Percentiles rank a stretch among this genome's conserved stretches.
These are phyloP conservation scores for Ploettnerulaceae sp. DNA, from an alignment of 2,329 filamentous ascomycete genomes.

Conservation along the genomic window DNA sequence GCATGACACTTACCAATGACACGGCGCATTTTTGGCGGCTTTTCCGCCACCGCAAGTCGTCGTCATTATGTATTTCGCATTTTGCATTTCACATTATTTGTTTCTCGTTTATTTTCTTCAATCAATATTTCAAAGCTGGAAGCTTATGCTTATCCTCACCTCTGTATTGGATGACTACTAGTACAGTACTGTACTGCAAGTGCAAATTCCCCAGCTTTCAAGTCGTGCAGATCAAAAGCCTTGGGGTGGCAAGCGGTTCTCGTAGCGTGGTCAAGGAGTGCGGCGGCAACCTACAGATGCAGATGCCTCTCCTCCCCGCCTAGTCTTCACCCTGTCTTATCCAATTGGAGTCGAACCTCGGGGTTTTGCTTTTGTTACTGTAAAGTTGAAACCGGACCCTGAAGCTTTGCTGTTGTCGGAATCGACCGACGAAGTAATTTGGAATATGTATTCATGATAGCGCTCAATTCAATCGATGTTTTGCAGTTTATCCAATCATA, in stretches of 20 bases:
- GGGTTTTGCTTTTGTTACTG: neutral
- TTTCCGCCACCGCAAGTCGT: too few relatives aligned
- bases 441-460: neutral
- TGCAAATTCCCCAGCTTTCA: neutral
- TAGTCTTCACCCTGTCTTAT: too few relatives aligned
- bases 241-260: neutral
- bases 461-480: too few relatives aligned
- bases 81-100: too few relatives aligned
- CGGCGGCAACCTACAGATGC: conserved; percentile 8
- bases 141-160: neutral
- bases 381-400: too few relatives aligned
- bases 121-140: neutral
- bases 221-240: neutral
- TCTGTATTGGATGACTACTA: neutral
- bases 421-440: neutral
- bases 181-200: neutral
- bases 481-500: too few relatives aligned
- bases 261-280: neutral
- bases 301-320: neutral
- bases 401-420: neutral
- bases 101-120: too few relatives aligned
- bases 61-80: too few relatives aligned
- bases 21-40: too few relatives aligned
- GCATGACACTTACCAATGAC: too few relatives aligned
- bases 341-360: neutral